phyloP scores from a whole-genome alignment of 768 basidiomycete species.

The Boletus fagicola region DNA sequence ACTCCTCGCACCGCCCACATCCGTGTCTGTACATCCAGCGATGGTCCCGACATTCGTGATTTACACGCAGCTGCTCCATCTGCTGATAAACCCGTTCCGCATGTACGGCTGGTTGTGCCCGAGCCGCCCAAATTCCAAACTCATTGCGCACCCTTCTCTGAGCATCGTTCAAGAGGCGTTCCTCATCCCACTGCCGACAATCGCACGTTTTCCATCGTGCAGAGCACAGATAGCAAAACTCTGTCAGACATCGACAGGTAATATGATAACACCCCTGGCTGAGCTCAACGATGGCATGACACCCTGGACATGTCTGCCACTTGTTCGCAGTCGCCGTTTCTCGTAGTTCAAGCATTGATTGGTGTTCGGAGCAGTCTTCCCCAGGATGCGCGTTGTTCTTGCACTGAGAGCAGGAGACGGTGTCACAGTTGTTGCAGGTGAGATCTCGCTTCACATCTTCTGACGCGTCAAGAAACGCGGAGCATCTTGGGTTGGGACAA shows the following conservation, averaged over 20 bases:
- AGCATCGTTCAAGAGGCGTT: constrained; percentile 30
- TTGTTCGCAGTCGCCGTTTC: constrained; percentile 43
- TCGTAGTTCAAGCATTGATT: constrained; percentile 40
- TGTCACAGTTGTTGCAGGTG: constrained; percentile 42
- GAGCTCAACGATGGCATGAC: constrained; percentile 55
- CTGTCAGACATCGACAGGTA: constrained; percentile 46
- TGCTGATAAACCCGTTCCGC: constrained; percentile 19
- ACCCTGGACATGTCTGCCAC: constrained; percentile 67
- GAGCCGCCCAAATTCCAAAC: constrained; percentile 17
- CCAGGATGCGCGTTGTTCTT: constrained; percentile 44
- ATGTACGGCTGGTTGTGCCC: constrained; percentile 16
- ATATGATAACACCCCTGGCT: constrained; percentile 62
- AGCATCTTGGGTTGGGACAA: constrained; percentile 48
- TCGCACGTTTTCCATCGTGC: constrained; percentile 58
- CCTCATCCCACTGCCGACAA: constrained; percentile 67
- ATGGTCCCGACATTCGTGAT: constrained; percentile 54
- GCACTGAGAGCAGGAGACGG: constrained; percentile 46
- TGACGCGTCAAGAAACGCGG: constrained; percentile 50
- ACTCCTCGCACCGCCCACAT: constrained; percentile 46
- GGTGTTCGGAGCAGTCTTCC: constrained; percentile 43
- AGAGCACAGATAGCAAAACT: constrained; percentile 70
- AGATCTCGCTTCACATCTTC: constrained; percentile 16
- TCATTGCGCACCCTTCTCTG: constrained; percentile 25
- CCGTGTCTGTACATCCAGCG: constrained; percentile 46
- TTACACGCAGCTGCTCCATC: constrained; percentile 40